A percentile compares a stretch with the other conserved stretches of the same genome.
Evolutionary conservation across 352 stramenopile genomes (phyloP).

Genomic region (Pythium aquatile): DNA sequence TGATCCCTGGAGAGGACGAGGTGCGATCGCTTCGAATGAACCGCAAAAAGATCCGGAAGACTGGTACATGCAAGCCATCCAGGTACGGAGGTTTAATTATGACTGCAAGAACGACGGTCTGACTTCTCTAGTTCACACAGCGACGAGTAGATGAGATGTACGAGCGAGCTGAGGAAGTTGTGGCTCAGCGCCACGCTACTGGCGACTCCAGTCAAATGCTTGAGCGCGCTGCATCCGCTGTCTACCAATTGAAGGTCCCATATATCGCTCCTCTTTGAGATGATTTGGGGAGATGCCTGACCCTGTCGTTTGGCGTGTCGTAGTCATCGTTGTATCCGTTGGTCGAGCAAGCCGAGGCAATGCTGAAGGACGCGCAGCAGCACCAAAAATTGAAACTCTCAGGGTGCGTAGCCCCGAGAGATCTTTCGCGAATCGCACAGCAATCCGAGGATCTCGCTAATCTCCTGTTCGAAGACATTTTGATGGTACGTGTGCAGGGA

Average conservation of each 20-base stretch:
- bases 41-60: constrained; percentile 26
- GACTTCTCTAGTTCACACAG: constrained; percentile 15
- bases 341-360: constrained; percentile 50
- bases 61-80: constrained; percentile 42
- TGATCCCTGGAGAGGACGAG: background rate
- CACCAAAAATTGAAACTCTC: constrained; percentile 40
- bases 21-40: background rate
- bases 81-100: constrained; percentile 22
- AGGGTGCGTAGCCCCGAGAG: constrained; percentile 33
- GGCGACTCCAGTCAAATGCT: constrained; percentile 30
- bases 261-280: background rate
- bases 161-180: constrained; percentile 28
- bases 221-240: constrained; percentile 39
- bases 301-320: background rate
- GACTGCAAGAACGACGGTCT: background rate
- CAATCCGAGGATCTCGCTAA: constrained; percentile 55
- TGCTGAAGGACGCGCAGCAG: constrained; percentile 40
- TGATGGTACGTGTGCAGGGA: constrained; percentile 38
- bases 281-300: background rate
- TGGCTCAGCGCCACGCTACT: constrained; percentile 26
- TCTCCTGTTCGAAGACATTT: constrained; percentile 59
- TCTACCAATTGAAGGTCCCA: constrained; percentile 47
- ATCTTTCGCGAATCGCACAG: constrained; percentile 41
- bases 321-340: constrained; percentile 46
- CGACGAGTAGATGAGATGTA: constrained; percentile 49